Evolutionary conservation across 176 grass and related monocot species (phyloP).

Genomic region (Avena eriantha): DNA sequence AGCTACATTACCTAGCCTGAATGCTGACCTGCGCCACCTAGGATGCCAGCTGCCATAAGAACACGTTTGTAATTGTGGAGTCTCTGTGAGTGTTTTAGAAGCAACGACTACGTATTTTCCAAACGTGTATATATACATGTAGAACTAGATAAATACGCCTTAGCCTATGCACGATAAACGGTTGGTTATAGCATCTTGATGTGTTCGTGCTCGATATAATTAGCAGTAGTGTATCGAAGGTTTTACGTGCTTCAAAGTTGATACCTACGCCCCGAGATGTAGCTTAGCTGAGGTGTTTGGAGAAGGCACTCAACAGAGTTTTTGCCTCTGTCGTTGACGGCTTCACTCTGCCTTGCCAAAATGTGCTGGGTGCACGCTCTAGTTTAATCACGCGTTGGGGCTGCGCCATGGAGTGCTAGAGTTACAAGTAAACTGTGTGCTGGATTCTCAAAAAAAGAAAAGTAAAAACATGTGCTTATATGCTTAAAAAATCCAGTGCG

Average conservation of each 20-base stretch:
- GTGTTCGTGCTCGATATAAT: neutral
- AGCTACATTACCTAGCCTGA: slow-evolving; percentile 5
- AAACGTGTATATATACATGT: slow-evolving; percentile 1
- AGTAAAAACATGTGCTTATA: too few species aligned
- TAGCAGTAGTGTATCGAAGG: neutral
- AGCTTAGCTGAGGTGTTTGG: neutral
- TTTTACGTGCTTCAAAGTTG: neutral
- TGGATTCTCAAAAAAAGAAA: too few species aligned
- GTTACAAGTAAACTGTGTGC: too few species aligned
- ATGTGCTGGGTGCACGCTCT: neutral
- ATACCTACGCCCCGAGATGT: neutral
- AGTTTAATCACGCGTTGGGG: neutral
- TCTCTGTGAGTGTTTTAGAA: slow-evolving; percentile 42
- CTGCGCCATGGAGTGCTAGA: neutral
- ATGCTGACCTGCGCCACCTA: slow-evolving; percentile 15
- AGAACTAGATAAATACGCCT: neutral
- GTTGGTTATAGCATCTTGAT: neutral
- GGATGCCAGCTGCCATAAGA: neutral
- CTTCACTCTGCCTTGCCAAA: neutral
- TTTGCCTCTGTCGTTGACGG: neutral
- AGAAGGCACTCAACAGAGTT: neutral
- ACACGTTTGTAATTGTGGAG: slow-evolving; percentile 1
- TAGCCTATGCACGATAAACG: neutral
- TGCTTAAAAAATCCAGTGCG: too few species aligned
- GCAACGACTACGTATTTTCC: slow-evolving; percentile 42